phyloP scores from a whole-genome alignment of 345 rosid species.

The Citrus unshiu region DNA sequence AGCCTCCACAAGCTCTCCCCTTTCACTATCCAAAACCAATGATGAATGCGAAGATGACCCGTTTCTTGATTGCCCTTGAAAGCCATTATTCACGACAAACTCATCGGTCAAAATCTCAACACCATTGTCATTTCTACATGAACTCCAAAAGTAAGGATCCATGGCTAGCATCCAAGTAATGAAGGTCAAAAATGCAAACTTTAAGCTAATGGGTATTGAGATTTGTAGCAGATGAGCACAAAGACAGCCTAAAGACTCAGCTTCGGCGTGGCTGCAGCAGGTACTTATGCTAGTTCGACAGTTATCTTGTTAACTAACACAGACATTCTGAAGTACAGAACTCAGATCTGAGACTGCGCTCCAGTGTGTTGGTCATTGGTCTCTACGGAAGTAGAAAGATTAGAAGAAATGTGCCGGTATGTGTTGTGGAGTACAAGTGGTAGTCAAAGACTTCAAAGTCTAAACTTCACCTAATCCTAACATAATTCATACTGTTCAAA shows the following conservation, averaged over 20 bases:
- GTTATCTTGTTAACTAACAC: not conserved
- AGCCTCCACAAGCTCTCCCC: slow-evolving; percentile 43
- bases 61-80: not conserved
- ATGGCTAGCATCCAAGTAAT: not conserved
- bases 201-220: not conserved
- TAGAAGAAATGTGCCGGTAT: too few species aligned
- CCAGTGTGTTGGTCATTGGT: too few species aligned
- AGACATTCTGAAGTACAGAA: too few species aligned
- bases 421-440: too few species aligned
- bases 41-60: slow-evolving; percentile 15
- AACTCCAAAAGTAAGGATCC: slow-evolving; percentile 3
- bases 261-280: not conserved
- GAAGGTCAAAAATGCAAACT: not conserved
- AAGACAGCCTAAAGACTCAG: not conserved
- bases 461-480: too few species aligned
- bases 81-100: not conserved
- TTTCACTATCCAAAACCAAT: slow-evolving; percentile 45
- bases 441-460: too few species aligned
- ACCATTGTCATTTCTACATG: not conserved
- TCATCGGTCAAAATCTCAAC: slow-evolving; percentile 7
- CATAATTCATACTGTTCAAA: too few species aligned
- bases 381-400: too few species aligned
- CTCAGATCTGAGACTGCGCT: too few species aligned
- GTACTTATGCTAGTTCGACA: not conserved
- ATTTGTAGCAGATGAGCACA: not conserved